Base-by-base conservation (phyloP, 2,329 filamentous ascomycete species). In the Verticillium longisporum region DNA sequence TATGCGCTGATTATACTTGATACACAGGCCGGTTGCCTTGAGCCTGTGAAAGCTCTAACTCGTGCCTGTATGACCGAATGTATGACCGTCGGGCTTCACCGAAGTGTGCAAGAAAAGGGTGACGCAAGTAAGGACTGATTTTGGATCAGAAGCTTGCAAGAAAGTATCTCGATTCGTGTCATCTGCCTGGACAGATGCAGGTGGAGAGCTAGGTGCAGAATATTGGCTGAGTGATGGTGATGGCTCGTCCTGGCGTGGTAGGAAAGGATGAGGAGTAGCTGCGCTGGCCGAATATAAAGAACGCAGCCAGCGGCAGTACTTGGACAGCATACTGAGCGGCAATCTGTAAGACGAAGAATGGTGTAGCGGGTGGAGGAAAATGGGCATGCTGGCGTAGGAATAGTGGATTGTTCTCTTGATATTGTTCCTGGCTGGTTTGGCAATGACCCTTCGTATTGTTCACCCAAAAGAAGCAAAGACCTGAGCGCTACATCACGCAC, bases 341-440 rank as follows among this genome's bases (percentile, higher is more conserved):
- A 50, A 26, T 4, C 18, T 26, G 41, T 50, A 1, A 26, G 41
- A 21, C 9, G 18, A 26, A 50, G 6, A 50, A 26, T 50, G n/a
- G 41, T 50, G 18, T 21, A 26, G 9, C n/a, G n/a, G 41, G n/a
- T 50, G 41, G 41, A 26, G 11, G n/a, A 26, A 18, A 50, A 50
- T 50, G 41, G 21, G 41, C 6, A 45, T 4, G 41, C 18, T 21
- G 41, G 41, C n/a, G 41, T 21, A 21, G 41, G 41, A 21, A n/a
- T n/a, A 9, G n/a, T 26, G 11, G 41, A 50, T 50, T 50, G 41
- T 50, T 50, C 41, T 26, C 60, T 67, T 68, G 50, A 67, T 64
- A 61, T 61, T 60, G 63, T 65, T 61, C 57, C 60, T 53, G 13
- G 33, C 58, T 18, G 37, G 57, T 21, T 50, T 38, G 56, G 55